Percentiles rank a stretch among this genome's conserved stretches.
Conservation (phyloP, 768 basidiomycete species). For the Termitomyces sp. region DNA sequence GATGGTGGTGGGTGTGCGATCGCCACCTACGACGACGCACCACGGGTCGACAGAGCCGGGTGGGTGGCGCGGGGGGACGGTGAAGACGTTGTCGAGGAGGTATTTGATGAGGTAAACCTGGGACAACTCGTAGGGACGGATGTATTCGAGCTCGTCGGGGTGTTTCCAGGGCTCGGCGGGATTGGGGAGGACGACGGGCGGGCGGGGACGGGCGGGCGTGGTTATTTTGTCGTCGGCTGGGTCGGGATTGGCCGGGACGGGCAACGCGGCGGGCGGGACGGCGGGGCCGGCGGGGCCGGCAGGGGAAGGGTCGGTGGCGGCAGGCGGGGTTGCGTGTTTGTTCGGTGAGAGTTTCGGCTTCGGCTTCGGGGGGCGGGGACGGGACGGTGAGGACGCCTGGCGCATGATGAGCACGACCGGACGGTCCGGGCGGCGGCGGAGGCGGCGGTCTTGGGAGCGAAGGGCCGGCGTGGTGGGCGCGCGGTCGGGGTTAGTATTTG, state of each 20-base stretch:
- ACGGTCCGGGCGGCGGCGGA: slow-evolving; percentile 9
- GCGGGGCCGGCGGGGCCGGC: background rate
- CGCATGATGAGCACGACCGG: slow-evolving; percentile 1
- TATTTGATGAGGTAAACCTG: slow-evolving; percentile 28
- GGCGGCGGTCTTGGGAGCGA: slow-evolving; percentile 8
- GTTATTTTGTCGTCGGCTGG: background rate
- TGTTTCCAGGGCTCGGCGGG: slow-evolving; percentile 28
- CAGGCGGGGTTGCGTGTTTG: background rate
- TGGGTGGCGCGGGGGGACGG: slow-evolving; percentile 25
- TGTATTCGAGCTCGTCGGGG: slow-evolving; percentile 35
- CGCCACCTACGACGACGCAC: slow-evolving; percentile 12
- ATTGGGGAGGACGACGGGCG: background rate
- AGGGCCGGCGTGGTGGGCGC: slow-evolving; percentile 9
- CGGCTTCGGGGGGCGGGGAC: slow-evolving; percentile 1
- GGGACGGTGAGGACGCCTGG: background rate
- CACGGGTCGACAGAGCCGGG: slow-evolving; percentile 13
- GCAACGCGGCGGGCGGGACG: background rate
- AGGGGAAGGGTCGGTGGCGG: background rate
- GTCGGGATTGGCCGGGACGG: background rate
- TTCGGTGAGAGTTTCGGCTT: background rate
- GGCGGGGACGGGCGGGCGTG: background rate
- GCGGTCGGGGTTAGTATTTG: background rate
- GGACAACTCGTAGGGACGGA: slow-evolving; percentile 26
- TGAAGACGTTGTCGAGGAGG: slow-evolving; percentile 29
- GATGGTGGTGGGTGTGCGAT: slow-evolving; percentile 18